Conservation (phyloP, 2,329 filamentous ascomycete species). For the Helicocarpus griseus region DNA sequence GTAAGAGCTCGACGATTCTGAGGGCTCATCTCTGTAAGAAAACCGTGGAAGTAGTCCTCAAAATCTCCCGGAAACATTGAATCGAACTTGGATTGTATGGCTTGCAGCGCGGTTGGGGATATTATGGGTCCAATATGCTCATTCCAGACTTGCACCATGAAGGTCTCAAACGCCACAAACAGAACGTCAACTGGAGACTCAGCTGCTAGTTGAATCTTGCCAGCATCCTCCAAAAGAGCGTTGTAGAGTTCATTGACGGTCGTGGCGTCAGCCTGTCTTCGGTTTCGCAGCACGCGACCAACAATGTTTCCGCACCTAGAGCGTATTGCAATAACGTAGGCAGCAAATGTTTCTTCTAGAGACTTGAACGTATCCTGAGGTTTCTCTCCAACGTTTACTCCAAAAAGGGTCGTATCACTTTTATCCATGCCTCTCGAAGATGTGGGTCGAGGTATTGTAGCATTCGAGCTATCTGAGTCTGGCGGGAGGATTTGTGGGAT, state of each 20-base stretch:
- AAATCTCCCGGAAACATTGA: conserved; percentile 37
- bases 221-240: conserved; percentile 70
- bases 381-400: conserved; percentile 42
- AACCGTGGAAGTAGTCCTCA: conserved; percentile 47
- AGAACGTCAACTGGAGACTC: conserved; percentile 75
- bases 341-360: conserved; percentile 75
- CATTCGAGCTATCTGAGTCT: conserved; percentile 30
- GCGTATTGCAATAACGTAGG: conserved; percentile 72
- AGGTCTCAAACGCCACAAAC: conserved; percentile 90
- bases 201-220: conserved; percentile 62
- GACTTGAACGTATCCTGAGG: conserved; percentile 57
- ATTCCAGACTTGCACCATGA: conserved; percentile 76
- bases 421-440: conserved; percentile 37
- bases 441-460: conserved; percentile 33
- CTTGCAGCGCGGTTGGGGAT: conserved; percentile 58
- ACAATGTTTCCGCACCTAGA: conserved; percentile 80
- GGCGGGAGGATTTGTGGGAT: conserved; percentile 36
- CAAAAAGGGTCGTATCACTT: conserved; percentile 23
- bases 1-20: conserved; percentile 67
- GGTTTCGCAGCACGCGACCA: conserved; percentile 62
- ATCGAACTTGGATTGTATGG: conserved; percentile 52
- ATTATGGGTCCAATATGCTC: conserved; percentile 82
- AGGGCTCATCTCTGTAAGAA: conserved; percentile 44
- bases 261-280: conserved; percentile 63
- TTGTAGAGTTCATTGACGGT: conserved; percentile 87